Evolutionary conservation across 2,329 filamentous ascomycete genomes (phyloP), one percentile per base, ranked within the genome.

Genomic region (Talaromyces verruculosus): DNA sequence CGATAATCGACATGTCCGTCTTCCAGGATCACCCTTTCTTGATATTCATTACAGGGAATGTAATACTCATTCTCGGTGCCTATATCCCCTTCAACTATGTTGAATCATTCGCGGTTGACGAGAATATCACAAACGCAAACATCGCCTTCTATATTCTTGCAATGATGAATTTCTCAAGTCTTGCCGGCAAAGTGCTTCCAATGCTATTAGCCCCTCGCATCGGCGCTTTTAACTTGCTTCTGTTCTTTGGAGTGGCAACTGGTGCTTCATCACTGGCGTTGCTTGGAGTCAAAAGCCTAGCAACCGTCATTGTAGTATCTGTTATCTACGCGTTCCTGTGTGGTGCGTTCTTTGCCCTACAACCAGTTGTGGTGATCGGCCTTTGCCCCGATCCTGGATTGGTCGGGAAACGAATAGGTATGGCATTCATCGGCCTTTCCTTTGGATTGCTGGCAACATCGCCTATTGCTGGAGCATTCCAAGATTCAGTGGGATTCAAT

Each of bases 121-220:
- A 76, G 1, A 78, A 79, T 45, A 81, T 88, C 65, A 78, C 82
- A 0, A 74, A 75, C 58, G 67, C 77, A 1, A 77, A 79, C 0
- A 71, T 88, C 2, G 82, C 84, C 0, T 86, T 84, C 67, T 89
- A 88, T 71, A 78, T 89, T 28, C 73, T 89, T 1, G 81, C 87
- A 1, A 83, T 89, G 55, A 77, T 89, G 69, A 89, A 89, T 70
- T 83, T 79, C 0, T 82, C 84, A 0, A 81, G 82, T 0, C 66
- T 76, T 6, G 79, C 84, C n/a, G 85, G 84, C 0, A 80, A 84
- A 1, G 78, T 85, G 17, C 73, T 85, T 5, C 84, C 85, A 0
- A 83, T 82, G 0, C 69, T 78, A 0, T 69, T 87, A 5, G 83
- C 81, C 0, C 84, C 87, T 67, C 82, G 79, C 58, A 76, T 77